Evolutionary conservation across 352 stramenopile species (phyloP), one percentile per base, ranked within the genome.

Genomic region (Phytopythium helicoides): DNA sequence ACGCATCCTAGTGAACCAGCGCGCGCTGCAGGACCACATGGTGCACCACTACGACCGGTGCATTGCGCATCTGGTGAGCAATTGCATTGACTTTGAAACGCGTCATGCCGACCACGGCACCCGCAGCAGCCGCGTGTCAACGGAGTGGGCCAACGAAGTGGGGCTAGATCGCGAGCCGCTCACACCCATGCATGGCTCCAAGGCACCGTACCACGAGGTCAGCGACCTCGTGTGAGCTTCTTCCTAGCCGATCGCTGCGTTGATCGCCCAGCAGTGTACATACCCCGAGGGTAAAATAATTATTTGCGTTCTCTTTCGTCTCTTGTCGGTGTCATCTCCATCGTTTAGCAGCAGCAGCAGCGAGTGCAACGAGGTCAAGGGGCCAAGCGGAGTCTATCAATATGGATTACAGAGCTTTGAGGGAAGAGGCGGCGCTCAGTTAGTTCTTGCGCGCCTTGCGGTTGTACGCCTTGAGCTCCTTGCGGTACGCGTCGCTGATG

Each of bases 381-480:
- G n/a, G n/a, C n/a, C n/a, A 40, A 48, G 41, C 16, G 33, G 31
- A 60, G 39, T 64, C 40, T 31, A 48, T 60, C 47, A 45, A 60
- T 26, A 52, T 40, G 53, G 23, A 61, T 48, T n/a, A 25, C 41
- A 12, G n/a, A 34, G 39, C 41, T 11, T 19, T 45, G 38, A 40
- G 18, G 38, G 38, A 28, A 11, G 31, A 50, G 31, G 41, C 12
- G 40, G 21, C 6, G 9, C 7, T 34, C 31, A 33, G 34, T 59
- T 81, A 86, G 58, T 84, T 86, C 67, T 87, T 92, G 63, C 69
- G 76, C 52, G 48, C 65, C 63, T 88, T 86, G 66, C 81, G 81
- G 64, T 88, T 89, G 61, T 89, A 92, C 6, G 81, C 73, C 61
- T 90, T 89, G 48, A 93, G 76, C 55, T 91, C 83, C 66, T 90